Evolutionary conservation across 371 early-diverging fungal species (phyloP).

Genomic region (Cladochytrium tenue): DNA sequence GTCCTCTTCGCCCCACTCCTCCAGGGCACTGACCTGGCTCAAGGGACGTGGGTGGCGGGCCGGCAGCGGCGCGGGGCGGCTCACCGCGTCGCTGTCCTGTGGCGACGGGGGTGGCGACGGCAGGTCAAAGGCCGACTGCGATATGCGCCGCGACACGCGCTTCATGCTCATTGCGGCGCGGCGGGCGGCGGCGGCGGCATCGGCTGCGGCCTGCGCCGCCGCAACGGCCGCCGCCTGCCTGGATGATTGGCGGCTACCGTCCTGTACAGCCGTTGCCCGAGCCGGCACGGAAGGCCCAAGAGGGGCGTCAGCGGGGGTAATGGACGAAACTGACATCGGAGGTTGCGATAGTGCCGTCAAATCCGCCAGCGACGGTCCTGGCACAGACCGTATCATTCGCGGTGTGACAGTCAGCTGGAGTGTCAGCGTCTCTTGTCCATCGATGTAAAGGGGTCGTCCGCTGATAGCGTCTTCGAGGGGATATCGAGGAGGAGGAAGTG

Average conservation of each 20-base stretch:
- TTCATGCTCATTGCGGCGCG: neutral
- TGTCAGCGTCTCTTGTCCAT: too few species aligned
- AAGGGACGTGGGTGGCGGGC: neutral
- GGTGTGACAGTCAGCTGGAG: neutral
- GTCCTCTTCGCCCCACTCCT: neutral
- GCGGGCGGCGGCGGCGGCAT: neutral
- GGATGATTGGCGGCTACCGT: neutral
- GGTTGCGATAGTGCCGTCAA: neutral
- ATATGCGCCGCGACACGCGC: neutral
- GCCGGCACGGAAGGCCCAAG: neutral
- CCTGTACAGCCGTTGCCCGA: neutral
- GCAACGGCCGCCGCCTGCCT: neutral
- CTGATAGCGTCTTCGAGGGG: neutral
- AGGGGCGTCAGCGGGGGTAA: neutral
- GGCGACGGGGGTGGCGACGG: neutral
- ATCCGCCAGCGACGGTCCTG: neutral
- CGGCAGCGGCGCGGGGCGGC: neutral
- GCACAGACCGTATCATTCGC: neutral
- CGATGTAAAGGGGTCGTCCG: too few species aligned
- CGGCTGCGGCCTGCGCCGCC: neutral
- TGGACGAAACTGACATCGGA: neutral
- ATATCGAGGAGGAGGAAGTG: neutral
- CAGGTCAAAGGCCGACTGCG: neutral
- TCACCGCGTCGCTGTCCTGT: neutral
- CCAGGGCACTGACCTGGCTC: neutral